Percentiles rank a stretch among this genome's conserved stretches.
Evolutionary conservation across 192 early-diverging fungal genomes (phyloP).

Genomic region (Cladochytrium replicatum): DNA sequence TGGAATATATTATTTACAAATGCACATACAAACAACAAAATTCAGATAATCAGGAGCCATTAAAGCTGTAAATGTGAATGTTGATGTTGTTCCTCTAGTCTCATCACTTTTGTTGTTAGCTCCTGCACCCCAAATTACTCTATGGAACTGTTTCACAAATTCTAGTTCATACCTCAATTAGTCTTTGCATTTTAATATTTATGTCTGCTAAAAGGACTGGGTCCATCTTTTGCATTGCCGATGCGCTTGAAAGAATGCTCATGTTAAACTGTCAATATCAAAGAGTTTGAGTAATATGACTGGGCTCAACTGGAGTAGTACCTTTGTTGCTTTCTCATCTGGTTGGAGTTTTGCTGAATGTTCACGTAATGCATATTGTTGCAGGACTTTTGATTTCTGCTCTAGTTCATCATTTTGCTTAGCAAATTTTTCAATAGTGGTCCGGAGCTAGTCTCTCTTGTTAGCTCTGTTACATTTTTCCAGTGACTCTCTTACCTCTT

Average conservation of each 20-base stretch:
- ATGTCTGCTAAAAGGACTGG: constrained; percentile 38
- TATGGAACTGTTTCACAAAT: background rate
- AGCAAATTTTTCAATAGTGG: constrained; percentile 19
- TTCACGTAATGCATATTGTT: constrained; percentile 40
- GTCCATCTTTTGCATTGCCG: constrained; percentile 45
- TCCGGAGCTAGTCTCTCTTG: constrained; percentile 31
- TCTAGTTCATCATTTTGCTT: constrained; percentile 36
- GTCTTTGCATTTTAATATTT: constrained; percentile 50
- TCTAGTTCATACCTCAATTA: constrained; percentile 30
- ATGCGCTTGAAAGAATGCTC: constrained; percentile 28
- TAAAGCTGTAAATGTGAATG: constrained; percentile 10
- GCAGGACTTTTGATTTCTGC: constrained; percentile 37
- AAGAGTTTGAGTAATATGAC: background rate
- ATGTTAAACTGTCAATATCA: constrained; percentile 27
- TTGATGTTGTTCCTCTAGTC: constrained; percentile 33
- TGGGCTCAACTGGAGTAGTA: background rate
- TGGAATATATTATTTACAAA: background rate
- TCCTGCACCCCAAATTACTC: constrained; percentile 16
- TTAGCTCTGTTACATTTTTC: background rate
- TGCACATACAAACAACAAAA: background rate
- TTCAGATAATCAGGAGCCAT: background rate
- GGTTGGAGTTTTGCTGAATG: constrained; percentile 33
- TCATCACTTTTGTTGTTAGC: constrained; percentile 35
- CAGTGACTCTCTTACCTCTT: constrained; percentile 27
- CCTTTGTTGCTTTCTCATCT: constrained; percentile 26